phyloP scores from a whole-genome alignment of 441 rosid species.

The Sinapis alba region DNA sequence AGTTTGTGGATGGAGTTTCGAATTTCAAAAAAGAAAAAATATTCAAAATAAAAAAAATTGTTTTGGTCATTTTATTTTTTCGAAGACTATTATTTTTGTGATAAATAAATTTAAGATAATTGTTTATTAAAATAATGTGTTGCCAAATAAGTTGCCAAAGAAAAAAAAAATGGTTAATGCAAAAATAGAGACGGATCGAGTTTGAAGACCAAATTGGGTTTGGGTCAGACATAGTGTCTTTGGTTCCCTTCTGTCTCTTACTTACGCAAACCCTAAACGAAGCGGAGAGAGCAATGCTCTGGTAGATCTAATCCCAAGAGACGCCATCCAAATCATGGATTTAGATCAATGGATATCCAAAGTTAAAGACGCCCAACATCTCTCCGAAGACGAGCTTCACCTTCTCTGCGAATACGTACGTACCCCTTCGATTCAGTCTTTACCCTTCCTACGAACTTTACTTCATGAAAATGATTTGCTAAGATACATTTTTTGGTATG shows the following conservation, averaged over 20 bases:
- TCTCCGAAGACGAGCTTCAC: slow-evolving; percentile 95
- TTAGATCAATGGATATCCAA: slow-evolving; percentile 93
- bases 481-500: too few relatives aligned
- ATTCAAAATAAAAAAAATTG: too few relatives aligned
- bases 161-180: not conserved
- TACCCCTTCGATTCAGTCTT: too few relatives aligned
- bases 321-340: slow-evolving; percentile 55
- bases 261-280: not conserved
- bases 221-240: not conserved
- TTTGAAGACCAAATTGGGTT: not conserved
- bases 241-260: not conserved
- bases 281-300: not conserved
- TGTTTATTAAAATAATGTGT: too few relatives aligned
- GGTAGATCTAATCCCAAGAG: not conserved
- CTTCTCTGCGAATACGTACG: slow-evolving; percentile 92
- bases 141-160: not conserved
- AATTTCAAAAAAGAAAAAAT: too few relatives aligned
- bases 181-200: not conserved
- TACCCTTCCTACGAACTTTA: not conserved
- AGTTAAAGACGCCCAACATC: slow-evolving; percentile 94
- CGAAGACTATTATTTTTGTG: too few relatives aligned
- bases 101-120: too few relatives aligned
- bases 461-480: too few relatives aligned
- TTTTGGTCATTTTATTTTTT: too few relatives aligned
- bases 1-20: too few relatives aligned